Conservation (phyloP, 208 protist genomes). For the Acanthamoeba culbertsoni region DNA sequence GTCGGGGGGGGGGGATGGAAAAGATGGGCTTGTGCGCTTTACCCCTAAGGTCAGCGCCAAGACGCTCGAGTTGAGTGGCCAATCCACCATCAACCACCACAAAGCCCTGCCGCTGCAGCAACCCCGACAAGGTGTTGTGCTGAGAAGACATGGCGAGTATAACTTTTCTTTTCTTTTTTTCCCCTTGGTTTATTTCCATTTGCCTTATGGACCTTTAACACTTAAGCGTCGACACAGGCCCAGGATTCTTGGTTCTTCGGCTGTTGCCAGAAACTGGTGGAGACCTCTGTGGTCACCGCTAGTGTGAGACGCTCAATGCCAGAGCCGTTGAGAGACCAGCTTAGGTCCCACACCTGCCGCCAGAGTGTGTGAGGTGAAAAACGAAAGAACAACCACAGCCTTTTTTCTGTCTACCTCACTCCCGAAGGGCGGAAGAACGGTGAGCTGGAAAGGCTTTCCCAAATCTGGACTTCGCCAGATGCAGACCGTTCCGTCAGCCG, state of each 20-base stretch:
- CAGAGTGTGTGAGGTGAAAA: not conserved
- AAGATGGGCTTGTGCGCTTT: not conserved
- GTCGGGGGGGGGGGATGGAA: not conserved
- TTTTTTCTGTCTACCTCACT: not conserved
- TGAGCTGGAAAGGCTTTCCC: not conserved
- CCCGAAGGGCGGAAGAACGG: not conserved
- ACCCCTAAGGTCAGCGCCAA: constrained; percentile 12
- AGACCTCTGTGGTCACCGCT: not conserved
- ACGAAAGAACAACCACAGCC: not conserved
- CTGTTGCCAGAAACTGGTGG: not conserved
- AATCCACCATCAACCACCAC: constrained; percentile 29
- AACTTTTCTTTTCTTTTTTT: not conserved
- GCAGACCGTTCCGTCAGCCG: not conserved
- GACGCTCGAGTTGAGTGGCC: constrained; percentile 28
- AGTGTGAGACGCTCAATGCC: not conserved
- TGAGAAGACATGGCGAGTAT: not conserved
- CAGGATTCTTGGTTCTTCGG: too few species aligned
- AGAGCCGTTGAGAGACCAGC: not conserved
- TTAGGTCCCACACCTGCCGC: not conserved
- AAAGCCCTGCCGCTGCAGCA: constrained; percentile 25
- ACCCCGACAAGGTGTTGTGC: not conserved
- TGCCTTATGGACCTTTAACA: too few species aligned
- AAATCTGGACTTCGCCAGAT: not conserved
- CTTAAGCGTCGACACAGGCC: too few species aligned
- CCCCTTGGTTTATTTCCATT: too few species aligned